phyloP scores from a whole-genome alignment of 2,329 filamentous ascomycete genomes.

The Neoarthrinium moseri region DNA sequence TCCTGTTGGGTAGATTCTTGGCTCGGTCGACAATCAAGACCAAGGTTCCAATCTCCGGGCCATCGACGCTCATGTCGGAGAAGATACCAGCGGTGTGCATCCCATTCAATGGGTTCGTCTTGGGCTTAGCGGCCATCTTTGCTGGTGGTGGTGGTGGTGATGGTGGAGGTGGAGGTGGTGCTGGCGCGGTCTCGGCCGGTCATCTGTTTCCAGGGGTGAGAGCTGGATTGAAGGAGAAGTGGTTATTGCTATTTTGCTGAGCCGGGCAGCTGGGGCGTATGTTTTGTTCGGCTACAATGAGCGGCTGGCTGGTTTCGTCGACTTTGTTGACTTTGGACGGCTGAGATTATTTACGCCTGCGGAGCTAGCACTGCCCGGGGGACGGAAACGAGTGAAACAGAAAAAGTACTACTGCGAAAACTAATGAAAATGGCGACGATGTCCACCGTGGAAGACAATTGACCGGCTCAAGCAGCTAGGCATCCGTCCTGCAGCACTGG shows the following conservation, averaged over 20 bases:
- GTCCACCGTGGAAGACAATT: not conserved
- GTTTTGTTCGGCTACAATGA: not conserved
- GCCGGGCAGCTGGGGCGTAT: not conserved
- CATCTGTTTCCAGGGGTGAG: not conserved
- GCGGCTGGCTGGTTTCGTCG: not conserved
- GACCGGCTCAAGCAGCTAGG: not conserved
- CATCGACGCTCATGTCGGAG: constrained; percentile 90
- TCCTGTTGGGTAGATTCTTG: constrained; percentile 94
- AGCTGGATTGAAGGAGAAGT: not conserved
- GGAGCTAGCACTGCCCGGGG: not conserved
- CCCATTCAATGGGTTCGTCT: constrained; percentile 55
- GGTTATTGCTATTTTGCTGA: not conserved
- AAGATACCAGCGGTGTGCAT: constrained; percentile 90
- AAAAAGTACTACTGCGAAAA: not conserved
- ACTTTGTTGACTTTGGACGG: no score
- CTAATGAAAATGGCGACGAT: not conserved
- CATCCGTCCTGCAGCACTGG: constrained; percentile 4
- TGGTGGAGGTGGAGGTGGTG: not conserved
- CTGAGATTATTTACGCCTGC: not conserved
- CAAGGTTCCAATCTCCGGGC: constrained; percentile 88
- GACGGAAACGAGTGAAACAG: not conserved
- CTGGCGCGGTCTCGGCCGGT: not conserved
- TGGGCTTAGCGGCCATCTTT: constrained; percentile 52
- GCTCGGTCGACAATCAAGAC: constrained; percentile 90
- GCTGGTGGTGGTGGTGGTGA: not conserved